Base-by-base conservation (phyloP, 106 monocot genomes). In the Posidonia australis region DNA sequence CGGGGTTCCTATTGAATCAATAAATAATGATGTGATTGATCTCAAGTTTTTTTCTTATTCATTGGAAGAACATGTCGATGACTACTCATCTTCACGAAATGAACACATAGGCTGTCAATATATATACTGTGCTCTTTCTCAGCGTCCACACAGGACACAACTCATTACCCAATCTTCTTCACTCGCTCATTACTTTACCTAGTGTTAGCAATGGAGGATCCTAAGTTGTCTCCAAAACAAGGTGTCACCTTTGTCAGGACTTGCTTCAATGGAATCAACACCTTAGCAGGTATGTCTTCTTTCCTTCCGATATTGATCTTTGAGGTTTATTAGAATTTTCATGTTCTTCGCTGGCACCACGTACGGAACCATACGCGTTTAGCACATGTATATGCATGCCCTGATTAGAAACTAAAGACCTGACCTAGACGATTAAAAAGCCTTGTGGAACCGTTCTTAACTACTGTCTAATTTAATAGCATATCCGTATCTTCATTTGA, bases 221-320 rank as follows among this genome's bases (percentile, higher is more conserved):
- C 18, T 27, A 65, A 77, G 43, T 22, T 21, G 1, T 44, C 76
- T 32, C 41, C 81, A 54, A 80, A 78, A 58, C 61, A 77, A 4
- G 93, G 86, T 44, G 74, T 83, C 3, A 65, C 74, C 70, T 89
- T 86, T 64, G 69, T 77, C 23, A 78, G 77, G 55, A 89, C 93
- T 36, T 79, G 80, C 58, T 86, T 93, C 70, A 89, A 93, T 77
- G 83, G 85, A 25, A 70, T 89, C 73, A 93, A 93, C 73, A 81
- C 85, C 1, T 79, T 93, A 24, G 63, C 89, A 93, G 93, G 93
- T 92, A 27, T 11, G 6, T 9, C n/a, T 9, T 1, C 2, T 18
- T n/a, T n/a, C n/a, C 11, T 48, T 48, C 18, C 16, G 12, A 12
- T 5, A 32, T 66, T 41, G 44, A 41, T 63, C 61, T 54, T 27